These are phyloP conservation scores for Penicillium coffeae DNA, from an alignment of 495 filamentous ascomycete genomes.

Conservation along the genomic window DNA sequence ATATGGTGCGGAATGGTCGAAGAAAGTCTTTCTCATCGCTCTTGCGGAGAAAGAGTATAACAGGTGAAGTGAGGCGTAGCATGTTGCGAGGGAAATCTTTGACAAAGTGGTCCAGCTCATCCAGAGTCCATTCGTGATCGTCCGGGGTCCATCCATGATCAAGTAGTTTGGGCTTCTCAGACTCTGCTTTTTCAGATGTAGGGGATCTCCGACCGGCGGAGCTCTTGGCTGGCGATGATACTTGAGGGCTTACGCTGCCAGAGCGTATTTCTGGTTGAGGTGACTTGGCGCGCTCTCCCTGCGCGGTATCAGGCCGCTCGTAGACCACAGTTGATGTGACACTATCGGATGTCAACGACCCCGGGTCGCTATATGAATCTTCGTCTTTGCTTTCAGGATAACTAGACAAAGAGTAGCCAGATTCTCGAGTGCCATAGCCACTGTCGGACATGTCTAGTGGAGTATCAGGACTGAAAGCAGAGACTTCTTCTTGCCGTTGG, in stretches of 20 bases:
- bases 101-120: conserved; percentile 42
- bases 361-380: conserved; percentile 26
- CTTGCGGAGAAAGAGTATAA: conserved; percentile 39
- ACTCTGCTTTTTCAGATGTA: conserved; percentile 26
- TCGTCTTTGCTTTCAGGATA: conserved; percentile 27
- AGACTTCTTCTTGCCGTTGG: conserved; percentile 39
- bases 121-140: conserved; percentile 45
- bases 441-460: conserved; percentile 39
- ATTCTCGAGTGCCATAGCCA: conserved; percentile 34
- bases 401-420: conserved; percentile 24
- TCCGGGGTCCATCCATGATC: conserved; percentile 44
- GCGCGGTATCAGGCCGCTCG: conserved; percentile 20
- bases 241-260: conserved; percentile 24
- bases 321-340: conserved; percentile 25
- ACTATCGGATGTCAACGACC: conserved; percentile 31
- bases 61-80: conserved; percentile 44
- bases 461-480: conserved; percentile 46
- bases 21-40: conserved; percentile 35
- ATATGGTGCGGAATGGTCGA: conserved; percentile 54
- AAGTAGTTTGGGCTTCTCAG: conserved; percentile 32
- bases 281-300: conserved; percentile 14
- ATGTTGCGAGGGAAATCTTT: conserved; percentile 42
- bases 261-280: conserved; percentile 25
- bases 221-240: conserved; percentile 9
- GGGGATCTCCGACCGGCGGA: conserved; percentile 28